phyloP scores from a whole-genome alignment of 139 green algal genomes.

The Micromonas commoda region DNA sequence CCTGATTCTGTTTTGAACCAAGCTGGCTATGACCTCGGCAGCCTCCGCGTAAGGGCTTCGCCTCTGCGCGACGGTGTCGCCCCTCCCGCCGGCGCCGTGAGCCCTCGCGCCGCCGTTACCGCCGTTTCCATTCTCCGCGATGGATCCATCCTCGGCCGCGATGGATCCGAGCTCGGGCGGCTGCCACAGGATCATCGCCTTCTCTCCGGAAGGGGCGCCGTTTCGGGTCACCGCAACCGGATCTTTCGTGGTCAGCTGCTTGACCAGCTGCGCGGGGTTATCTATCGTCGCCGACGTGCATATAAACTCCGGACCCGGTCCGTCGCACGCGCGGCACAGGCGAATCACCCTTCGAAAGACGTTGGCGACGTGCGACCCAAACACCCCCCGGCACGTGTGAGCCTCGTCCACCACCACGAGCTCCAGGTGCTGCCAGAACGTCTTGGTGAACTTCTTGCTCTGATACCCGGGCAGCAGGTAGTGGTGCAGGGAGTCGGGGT shows the following conservation, averaged over 20 bases:
- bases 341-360: conserved; percentile 78
- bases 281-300: conserved; percentile 78
- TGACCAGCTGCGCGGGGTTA: conserved; percentile 69
- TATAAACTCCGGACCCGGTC: conserved; percentile 45
- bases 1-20: conserved; percentile 9
- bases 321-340: conserved; percentile 41
- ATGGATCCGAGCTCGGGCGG: conserved; percentile 48
- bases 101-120: conserved; percentile 21
- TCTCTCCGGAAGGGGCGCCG: conserved; percentile 67
- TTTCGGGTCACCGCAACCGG: conserved; percentile 45
- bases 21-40: conserved; percentile 29
- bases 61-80: conserved; percentile 18
- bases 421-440: conserved; percentile 35
- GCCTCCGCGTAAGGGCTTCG: conserved; percentile 37
- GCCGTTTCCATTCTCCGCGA: neutral
- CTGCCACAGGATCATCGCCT: conserved; percentile 91
- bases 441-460: conserved; percentile 24
- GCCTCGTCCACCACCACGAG: conserved; percentile 85
- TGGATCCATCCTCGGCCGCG: too few species aligned
- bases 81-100: too few species aligned
- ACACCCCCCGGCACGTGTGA: conserved; percentile 70
- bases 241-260: conserved; percentile 8
- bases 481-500: conserved; percentile 44
- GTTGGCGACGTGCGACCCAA: conserved; percentile 80
- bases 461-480: conserved; percentile 24